A percentile compares a stretch with the other conserved stretches of the same genome.
phyloP scores from a whole-genome alignment of 2,329 filamentous ascomycete genomes.

The Trichophyton rubrum region DNA sequence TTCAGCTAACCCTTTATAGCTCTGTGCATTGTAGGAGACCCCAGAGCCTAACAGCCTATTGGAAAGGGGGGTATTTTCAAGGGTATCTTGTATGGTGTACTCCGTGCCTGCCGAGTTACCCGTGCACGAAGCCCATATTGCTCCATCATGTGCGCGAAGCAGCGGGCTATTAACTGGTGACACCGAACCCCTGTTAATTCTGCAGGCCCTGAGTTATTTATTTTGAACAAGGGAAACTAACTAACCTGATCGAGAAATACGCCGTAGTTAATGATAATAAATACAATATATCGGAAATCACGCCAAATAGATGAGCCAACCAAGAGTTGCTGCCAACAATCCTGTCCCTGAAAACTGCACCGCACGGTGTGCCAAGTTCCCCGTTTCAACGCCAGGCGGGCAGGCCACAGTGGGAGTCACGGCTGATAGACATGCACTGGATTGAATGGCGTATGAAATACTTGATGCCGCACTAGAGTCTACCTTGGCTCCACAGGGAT shows the following conservation, averaged over 20 bases:
- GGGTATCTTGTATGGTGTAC: too few species aligned
- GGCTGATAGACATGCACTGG: not conserved
- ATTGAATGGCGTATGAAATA: constrained; percentile 5
- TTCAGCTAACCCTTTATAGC: too few species aligned
- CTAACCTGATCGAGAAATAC: not conserved
- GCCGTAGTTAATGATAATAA: not conserved
- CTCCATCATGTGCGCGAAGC: too few species aligned
- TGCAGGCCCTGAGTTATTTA: not conserved
- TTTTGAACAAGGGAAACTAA: not conserved
- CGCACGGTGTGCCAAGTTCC: not conserved
- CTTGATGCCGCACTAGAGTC: not conserved
- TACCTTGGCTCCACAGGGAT: constrained; percentile 3
- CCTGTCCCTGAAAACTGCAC: not conserved
- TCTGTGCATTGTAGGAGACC: too few species aligned
- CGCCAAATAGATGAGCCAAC: not conserved
- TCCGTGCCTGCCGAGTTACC: too few species aligned
- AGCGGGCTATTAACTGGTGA: too few species aligned
- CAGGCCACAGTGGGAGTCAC: not conserved
- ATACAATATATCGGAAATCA: not conserved
- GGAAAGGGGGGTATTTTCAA: too few species aligned
- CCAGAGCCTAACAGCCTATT: too few species aligned
- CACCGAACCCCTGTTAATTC: not conserved
- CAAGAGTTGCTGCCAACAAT: not conserved
- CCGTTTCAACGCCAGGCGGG: not conserved
- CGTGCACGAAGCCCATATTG: too few species aligned